Evolutionary conservation across 2,329 filamentous ascomycete genomes (phyloP), one percentile per base, ranked within the genome.

Genomic region (Ceratocystiopsis minuta): DNA sequence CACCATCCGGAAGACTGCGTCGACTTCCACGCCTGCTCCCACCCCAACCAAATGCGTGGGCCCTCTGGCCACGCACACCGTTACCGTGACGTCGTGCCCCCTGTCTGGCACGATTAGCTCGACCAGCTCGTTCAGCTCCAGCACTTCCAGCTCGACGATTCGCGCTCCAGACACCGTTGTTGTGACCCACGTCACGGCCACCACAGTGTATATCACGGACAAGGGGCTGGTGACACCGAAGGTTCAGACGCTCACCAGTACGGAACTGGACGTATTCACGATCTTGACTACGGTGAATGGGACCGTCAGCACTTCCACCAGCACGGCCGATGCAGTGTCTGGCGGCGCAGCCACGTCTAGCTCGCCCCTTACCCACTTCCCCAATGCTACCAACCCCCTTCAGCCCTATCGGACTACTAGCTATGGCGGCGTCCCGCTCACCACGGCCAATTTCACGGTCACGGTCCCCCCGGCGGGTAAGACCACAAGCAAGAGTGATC

Each of bases 401-500:
- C 11, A 18, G 13, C 18, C 36, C 12, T 45, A 41, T 37, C 33
- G 16, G 18, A 40, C 38, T 17, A 17, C 40, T 11, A 16, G 10
- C 28, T 34, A n/a, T 16, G 35, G 41, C 7, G 37, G 37, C 11
- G 34, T 15, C 16, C 15, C 28, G 14, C 6, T 28, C 7, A 45
- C 38, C 38, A 49, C 47, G 24, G 43, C 41, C 28, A 49, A 39
- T 42, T 47, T 28, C 15, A 49, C 42, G 1, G 12, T 49, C 32
- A 43, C 46, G 2, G 6, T 47, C 16, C 39, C 39, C 11, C 41
- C 41, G 24, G 24, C 36, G 32, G 49, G 50, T 35, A 53, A 52
- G 31, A 55, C 53, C 43, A 53, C 52, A 43, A 58, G 52, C 40
- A 52, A 53, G 44, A 38, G 32, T 13, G 42, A 46, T 17, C 45